phyloP scores from a whole-genome alignment of 768 basidiomycete genomes.

The Cystofilobasidium macerans region DNA sequence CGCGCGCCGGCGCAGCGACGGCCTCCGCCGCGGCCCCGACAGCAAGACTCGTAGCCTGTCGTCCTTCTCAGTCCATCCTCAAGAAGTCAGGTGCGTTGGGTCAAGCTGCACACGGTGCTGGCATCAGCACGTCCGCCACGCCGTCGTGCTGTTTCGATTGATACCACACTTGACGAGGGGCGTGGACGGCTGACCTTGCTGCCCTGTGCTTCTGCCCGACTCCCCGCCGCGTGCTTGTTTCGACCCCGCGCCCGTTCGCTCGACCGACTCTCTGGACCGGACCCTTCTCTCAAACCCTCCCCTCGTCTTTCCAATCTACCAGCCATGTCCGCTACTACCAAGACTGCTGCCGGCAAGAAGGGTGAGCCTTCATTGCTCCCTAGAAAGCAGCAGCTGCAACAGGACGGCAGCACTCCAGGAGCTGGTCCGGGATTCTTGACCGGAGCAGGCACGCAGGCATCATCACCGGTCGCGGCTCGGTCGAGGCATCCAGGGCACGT shows the following conservation, averaged over 20 bases:
- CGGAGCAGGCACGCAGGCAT: too few species aligned
- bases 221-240: background rate
- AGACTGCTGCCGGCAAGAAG: too few species aligned
- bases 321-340: too few species aligned
- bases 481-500: too few species aligned
- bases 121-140: background rate
- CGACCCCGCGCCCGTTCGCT: too few species aligned
- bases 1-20: background rate
- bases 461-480: too few species aligned
- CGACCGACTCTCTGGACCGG: too few species aligned
- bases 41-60: background rate
- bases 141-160: background rate
- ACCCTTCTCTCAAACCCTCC: too few species aligned
- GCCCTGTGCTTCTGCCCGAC: background rate
- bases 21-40: background rate
- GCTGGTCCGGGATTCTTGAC: too few species aligned
- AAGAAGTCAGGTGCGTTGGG: conserved; percentile 10
- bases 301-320: too few species aligned
- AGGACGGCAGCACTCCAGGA: too few species aligned
- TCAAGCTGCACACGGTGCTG: background rate
- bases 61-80: background rate
- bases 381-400: background rate
- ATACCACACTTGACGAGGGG: background rate
- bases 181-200: background rate
- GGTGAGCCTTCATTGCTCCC: too few species aligned